Base-by-base conservation (phyloP, 805 yeast genomes). In the Lachancea thermotolerans region DNA sequence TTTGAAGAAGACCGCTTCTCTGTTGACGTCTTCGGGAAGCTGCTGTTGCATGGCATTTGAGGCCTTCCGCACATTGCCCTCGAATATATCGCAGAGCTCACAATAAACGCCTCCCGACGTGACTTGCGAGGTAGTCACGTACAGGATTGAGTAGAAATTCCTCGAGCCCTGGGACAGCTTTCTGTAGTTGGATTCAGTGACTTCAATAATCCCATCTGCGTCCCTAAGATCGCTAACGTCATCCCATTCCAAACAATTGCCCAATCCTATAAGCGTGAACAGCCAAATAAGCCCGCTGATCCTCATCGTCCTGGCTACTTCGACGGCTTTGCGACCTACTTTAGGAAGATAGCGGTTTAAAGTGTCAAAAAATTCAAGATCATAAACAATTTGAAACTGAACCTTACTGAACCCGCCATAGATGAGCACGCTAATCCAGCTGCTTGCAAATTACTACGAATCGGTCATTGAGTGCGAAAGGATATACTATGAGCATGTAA, bases 71-170 rank as follows among this genome's bases (percentile, higher is more conserved):
- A 71, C 64, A 2, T 72, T 64, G 0, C 68, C 65, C 31, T 69
- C 68, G 46, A 82, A 66, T 6, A 61, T 66, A 15, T 44, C 48
- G 55, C 91, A 83, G 27, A 69, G 52, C 0, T 48, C 62, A 46
- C 67, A 63, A 16, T 14, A 18, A 4, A 36, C 49, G 52, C 88
- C 82, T 0, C 65, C 67, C 44, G 72, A 70, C 17, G 66, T 56
- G 5, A 51, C 51, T 4, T 64, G 65, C 0, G 72, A 56, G 2
- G 85, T 72, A 0, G 88, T 81, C 35, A 81, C 65, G n/a, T 74
- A 60, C 0, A 79, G 44, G 2, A 82, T 62, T 7, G 78, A 62
- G 52, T 62, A 76, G 59, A 79, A 75, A 39, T 75, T 79, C 41
- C 79, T 66, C 2, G 72, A 65, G 1, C 82, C 85, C 2, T 62